phyloP scores from a whole-genome alignment of 1,139 yeast genomes.

The Scheffersomyces lignicola region DNA sequence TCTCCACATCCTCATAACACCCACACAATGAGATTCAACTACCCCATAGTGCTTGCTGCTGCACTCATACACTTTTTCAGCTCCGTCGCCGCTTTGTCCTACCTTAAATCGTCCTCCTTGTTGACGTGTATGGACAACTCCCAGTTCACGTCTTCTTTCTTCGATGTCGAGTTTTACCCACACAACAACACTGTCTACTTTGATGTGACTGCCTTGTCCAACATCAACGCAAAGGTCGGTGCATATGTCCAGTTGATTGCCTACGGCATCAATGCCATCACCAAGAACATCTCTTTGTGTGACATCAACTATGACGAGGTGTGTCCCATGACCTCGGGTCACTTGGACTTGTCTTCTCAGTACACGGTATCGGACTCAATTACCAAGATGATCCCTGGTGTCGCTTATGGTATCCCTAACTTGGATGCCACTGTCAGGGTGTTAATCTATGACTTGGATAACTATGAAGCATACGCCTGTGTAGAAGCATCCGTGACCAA shows the following conservation, averaged over 20 bases:
- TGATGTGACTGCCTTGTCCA: conserved; percentile 76
- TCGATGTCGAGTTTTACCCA: conserved; percentile 75
- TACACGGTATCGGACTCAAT: conserved; percentile 46
- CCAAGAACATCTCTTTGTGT: conserved; percentile 64
- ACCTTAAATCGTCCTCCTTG: conserved; percentile 66
- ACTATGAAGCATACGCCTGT: conserved; percentile 66
- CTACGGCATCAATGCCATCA: conserved; percentile 76
- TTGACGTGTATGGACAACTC: conserved; percentile 93
- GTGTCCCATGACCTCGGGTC: conserved; percentile 89
- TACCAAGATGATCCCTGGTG: conserved; percentile 62
- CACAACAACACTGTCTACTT: conserved; percentile 60
- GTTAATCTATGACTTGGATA: conserved; percentile 44
- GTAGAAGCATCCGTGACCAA: conserved; percentile 85
- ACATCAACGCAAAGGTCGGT: conserved; percentile 65
- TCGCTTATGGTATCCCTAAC: conserved; percentile 91
- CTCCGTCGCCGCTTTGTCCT: conserved; percentile 21
- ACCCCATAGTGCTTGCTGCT: background rate
- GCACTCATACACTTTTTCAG: conserved; percentile 11
- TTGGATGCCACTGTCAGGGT: conserved; percentile 90
- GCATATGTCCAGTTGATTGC: conserved; percentile 72
- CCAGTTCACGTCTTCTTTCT: conserved; percentile 81
- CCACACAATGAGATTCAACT: conserved; percentile 2
- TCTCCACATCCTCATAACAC: background rate
- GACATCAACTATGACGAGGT: conserved; percentile 48
- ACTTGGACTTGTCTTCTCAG: conserved; percentile 66